Evolutionary conservation across 139 green algal species (phyloP).

Genomic region (Pleodorina starrii): DNA sequence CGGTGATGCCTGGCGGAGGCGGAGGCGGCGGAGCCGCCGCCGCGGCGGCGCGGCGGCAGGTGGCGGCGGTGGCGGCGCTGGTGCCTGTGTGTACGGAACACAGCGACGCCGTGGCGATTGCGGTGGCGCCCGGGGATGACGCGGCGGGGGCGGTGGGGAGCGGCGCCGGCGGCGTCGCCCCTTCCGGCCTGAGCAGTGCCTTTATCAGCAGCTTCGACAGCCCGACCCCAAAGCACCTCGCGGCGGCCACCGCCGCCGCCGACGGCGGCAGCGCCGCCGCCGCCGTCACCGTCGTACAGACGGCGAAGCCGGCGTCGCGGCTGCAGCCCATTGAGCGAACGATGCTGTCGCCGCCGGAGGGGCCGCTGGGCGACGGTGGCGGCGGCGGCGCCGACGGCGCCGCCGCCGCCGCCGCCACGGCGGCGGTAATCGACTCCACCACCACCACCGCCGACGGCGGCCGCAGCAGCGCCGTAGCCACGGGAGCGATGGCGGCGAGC

Average conservation of each 20-base stretch:
- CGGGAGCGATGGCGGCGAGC: background rate
- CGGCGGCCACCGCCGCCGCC: background rate
- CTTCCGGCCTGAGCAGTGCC: background rate
- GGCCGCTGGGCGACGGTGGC: too few species aligned
- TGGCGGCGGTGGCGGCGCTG: background rate
- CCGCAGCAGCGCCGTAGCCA: background rate
- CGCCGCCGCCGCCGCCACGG: too few species aligned
- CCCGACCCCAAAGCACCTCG: background rate
- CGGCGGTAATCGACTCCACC: background rate
- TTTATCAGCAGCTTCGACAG: slow-evolving; percentile 32
- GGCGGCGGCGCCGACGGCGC: too few species aligned
- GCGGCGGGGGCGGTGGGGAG: too few species aligned
- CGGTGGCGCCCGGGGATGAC: background rate
- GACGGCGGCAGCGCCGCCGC: background rate
- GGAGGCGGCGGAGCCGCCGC: background rate
- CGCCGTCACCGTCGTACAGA: too few species aligned
- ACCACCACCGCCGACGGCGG: background rate
- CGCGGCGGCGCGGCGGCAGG: background rate
- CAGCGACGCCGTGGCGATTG: background rate
- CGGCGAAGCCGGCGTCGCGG: too few species aligned
- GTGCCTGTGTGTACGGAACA: background rate
- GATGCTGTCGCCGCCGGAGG: too few species aligned
- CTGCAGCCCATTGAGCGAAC: too few species aligned
- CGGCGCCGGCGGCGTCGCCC: background rate
- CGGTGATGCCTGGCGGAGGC: slow-evolving; percentile 11